Evolutionary conservation across 345 rosid species (phyloP), one percentile per base, ranked within the genome.

Genomic region (Salix koriyanagi): DNA sequence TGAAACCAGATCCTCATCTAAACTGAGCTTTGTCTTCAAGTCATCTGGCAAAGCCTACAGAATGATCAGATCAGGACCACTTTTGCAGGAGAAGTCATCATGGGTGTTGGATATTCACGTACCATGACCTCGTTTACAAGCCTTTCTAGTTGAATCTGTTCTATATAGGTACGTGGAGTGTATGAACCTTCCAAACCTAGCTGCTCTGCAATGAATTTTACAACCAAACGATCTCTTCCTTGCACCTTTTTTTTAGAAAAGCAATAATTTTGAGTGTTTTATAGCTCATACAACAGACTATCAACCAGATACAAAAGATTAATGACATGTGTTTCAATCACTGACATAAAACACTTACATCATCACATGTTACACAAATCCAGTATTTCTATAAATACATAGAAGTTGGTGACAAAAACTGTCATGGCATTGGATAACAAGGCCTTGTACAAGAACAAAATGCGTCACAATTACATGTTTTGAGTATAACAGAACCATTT

Each of bases 71-170:
- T 69, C 77, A 81, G 42, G 70, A 81, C 80, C 46, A 76, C 91
- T 92, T 36, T 84, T 46, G 71, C 71, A 71, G 36, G 65, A 77
- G 66, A 66, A 67, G 61, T 65, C 12, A 32, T 84, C 89, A 65
- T 54, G 23, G 71, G 65, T 71, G 42, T 16, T 34, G 25, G 65
- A 72, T 70, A 72, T 75, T 69, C 67, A 72, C 87, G 73, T 93
- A 96, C 99, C 99, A 96, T 87, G 72, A 96, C 94, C 83, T 96
- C 99, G 83, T 91, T 92, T 76, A 93, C 91, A 80, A 96, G 99
- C 88, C 92, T 92, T 87, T 96, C 99, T 74, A 96, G 88, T 86
- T 96, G 98, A 76, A 96, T 96, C 84, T 96, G 98, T 79, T 93
- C 98, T 77, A 96, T 96, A 81, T 96, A 96, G 67, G 99, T 96